Conservation (phyloP, 768 basidiomycete genomes). For the Trametes cingulata region DNA sequence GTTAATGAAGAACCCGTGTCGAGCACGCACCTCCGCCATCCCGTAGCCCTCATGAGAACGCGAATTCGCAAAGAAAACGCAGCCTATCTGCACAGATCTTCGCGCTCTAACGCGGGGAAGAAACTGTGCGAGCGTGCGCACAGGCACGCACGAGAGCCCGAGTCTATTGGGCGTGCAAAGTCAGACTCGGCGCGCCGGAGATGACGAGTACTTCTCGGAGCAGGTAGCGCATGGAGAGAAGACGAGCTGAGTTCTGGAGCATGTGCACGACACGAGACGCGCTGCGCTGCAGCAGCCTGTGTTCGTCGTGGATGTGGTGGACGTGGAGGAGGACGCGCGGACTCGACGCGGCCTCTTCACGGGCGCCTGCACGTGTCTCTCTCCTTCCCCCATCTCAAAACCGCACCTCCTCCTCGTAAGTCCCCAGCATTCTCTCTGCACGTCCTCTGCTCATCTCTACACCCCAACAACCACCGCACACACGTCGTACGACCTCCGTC, state of each 20-base stretch:
- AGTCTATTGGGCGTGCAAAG: not conserved
- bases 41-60: not conserved
- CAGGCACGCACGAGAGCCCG: not conserved
- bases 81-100: slow-evolving; percentile 1
- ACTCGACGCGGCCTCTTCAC: not conserved
- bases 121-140: too few relatives aligned
- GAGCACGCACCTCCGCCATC: not conserved
- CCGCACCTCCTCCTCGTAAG: not conserved
- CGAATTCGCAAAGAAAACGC: not conserved
- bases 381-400: slow-evolving; percentile 1
- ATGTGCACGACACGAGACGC: not conserved
- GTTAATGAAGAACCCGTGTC: not conserved
- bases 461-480: too few relatives aligned
- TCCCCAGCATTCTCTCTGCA: not conserved
- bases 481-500: not conserved
- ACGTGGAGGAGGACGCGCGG: not conserved
- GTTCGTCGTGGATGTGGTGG: not conserved
- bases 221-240: not conserved
- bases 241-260: not conserved
- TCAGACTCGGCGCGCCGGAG: not conserved
- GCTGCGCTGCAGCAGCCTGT: not conserved
- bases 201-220: not conserved
- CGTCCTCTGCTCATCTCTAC: not conserved
- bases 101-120: too few relatives aligned
- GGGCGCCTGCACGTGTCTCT: not conserved